Evolutionary conservation across 441 rosid species (phyloP).

Genomic region (Corymbia calophylla): DNA sequence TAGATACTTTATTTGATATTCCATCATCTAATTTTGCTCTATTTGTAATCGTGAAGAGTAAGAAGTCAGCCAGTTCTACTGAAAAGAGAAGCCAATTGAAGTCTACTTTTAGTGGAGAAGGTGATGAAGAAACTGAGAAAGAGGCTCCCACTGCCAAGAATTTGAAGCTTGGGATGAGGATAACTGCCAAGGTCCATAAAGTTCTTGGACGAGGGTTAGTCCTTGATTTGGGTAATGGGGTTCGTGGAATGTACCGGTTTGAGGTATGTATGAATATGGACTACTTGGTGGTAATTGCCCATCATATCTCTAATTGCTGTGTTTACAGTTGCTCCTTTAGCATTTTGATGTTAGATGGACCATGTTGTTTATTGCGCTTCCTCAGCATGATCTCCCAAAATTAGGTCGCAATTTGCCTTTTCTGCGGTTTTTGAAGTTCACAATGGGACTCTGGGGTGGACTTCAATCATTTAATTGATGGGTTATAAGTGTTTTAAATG

Average conservation of each 20-base stretch:
- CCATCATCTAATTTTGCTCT: constrained; percentile 7
- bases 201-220: constrained; percentile 72
- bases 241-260: constrained; percentile 87
- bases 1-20: background rate
- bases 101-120: background rate
- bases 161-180: constrained; percentile 63
- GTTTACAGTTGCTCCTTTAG: background rate
- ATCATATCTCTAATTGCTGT: background rate
- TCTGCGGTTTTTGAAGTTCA: background rate
- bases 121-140: constrained; percentile 14
- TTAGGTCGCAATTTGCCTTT: background rate
- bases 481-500: background rate
- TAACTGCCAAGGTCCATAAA: constrained; percentile 56
- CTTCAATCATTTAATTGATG: background rate
- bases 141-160: constrained; percentile 27
- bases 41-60: constrained; percentile 5
- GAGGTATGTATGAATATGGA: constrained; percentile 35
- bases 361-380: background rate
- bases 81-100: background rate
- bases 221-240: constrained; percentile 87
- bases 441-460: background rate
- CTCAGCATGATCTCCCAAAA: background rate
- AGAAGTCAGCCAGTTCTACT: background rate
- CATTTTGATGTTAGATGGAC: background rate
- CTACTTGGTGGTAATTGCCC: background rate